phyloP scores from a whole-genome alignment of 2,329 filamentous ascomycete genomes.

The Talaromyces sp. region DNA sequence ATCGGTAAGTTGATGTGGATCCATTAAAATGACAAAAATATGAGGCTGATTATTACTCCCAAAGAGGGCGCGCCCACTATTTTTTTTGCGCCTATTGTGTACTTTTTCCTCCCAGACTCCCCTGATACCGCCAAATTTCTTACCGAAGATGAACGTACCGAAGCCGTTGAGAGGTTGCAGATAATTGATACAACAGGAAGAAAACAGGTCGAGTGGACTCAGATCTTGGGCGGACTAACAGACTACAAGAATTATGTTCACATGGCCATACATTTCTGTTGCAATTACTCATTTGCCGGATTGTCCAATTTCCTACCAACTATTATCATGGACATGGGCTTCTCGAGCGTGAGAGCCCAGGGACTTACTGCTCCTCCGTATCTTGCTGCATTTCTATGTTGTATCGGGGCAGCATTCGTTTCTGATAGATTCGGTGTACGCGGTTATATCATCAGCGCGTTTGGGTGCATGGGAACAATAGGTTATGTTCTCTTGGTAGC shows the following conservation, averaged over 20 bases:
- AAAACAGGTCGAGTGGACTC: neutral
- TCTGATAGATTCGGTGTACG: neutral
- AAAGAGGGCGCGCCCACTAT: neutral
- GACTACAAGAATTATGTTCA: slow-evolving; percentile 20
- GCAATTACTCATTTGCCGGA: slow-evolving; percentile 8
- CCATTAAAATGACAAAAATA: neutral
- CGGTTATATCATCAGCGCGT: neutral
- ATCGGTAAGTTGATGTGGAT: slow-evolving; percentile 9
- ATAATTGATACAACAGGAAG: neutral
- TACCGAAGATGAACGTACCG: neutral
- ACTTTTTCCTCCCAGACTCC: neutral
- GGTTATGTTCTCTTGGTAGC: slow-evolving; percentile 15
- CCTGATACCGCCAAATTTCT: neutral
- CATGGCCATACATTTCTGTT: slow-evolving; percentile 4
- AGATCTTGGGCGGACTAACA: neutral
- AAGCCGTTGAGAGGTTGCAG: neutral
- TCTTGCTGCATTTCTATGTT: slow-evolving; percentile 1
- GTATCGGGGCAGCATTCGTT: neutral
- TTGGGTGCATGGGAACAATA: neutral
- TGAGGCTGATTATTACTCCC: neutral
- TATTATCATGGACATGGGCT: slow-evolving; percentile 21
- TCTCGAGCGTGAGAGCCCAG: slow-evolving; percentile 18
- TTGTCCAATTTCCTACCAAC: slow-evolving; percentile 17
- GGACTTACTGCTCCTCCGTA: slow-evolving; percentile 17
- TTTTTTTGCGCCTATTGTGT: neutral